Conservation (phyloP, 2,329 filamentous ascomycete species). For the Calonectria montana region DNA sequence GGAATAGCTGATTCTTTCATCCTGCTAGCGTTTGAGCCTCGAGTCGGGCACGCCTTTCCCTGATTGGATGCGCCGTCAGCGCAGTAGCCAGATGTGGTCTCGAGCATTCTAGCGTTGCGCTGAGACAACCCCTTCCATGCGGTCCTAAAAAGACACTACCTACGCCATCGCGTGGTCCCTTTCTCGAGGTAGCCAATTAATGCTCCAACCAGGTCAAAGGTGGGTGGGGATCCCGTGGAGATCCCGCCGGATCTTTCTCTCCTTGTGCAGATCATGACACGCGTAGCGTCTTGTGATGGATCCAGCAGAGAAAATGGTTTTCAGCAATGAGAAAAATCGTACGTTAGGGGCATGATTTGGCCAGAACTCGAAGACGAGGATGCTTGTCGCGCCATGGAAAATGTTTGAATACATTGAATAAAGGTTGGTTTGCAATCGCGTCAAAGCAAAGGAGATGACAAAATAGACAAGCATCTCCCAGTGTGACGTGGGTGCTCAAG, state of each 20-base stretch:
- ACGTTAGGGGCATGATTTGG: not conserved
- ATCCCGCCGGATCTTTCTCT: not conserved
- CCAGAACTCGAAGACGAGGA: not conserved
- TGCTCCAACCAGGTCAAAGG: not conserved
- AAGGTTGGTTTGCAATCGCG: too few species aligned
- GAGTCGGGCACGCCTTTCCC: not conserved
- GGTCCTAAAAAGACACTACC: not conserved
- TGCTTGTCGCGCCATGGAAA: not conserved
- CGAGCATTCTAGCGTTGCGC: not conserved
- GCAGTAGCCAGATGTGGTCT: not conserved
- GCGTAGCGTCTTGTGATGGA: not conserved
- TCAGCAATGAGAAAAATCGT: not conserved
- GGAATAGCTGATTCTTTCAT: not conserved
- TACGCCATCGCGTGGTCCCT: not conserved
- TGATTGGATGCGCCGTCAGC: not conserved
- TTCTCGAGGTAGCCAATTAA: not conserved
- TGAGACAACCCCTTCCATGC: not conserved
- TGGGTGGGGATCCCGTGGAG: not conserved
- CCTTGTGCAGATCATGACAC: slow-evolving; percentile 9
- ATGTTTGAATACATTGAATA: too few species aligned
- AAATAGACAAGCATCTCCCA: too few species aligned
- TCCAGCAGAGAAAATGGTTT: not conserved
- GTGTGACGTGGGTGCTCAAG: too few species aligned
- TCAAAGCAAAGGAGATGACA: too few species aligned
- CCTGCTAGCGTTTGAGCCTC: not conserved